These are phyloP conservation scores for Acanthamoeba divionensis DNA, from an alignment of 208 protist genomes.

Conservation along the genomic window DNA sequence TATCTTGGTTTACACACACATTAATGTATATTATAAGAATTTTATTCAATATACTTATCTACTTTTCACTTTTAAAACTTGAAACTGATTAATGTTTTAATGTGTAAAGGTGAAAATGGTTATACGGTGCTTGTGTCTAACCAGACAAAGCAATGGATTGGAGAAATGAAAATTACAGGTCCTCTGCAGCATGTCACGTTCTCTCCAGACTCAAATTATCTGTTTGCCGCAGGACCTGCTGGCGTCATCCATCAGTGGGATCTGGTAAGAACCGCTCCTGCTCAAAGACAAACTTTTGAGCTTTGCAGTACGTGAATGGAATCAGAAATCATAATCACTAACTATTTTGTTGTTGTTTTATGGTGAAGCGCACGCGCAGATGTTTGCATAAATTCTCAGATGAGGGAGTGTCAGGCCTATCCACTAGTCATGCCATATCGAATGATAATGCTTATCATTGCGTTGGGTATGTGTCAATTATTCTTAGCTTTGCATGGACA, in stretches of 20 bases:
- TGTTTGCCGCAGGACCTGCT: not conserved
- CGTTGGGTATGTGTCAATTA: not conserved
- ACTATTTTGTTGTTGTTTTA: too few species aligned
- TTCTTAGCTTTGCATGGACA: too few species aligned
- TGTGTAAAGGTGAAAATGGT: too few species aligned
- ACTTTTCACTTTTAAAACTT: too few species aligned
- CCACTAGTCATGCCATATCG: not conserved
- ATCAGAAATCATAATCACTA: too few species aligned
- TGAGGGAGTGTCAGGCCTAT: not conserved
- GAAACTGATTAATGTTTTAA: too few species aligned
- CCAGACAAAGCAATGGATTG: constrained; percentile 44
- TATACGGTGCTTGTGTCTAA: constrained; percentile 51
- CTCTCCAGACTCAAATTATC: not conserved
- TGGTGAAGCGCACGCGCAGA: not conserved
- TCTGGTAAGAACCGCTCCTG: too few species aligned
- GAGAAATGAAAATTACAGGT: not conserved
- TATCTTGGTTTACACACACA: too few species aligned
- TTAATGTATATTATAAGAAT: too few species aligned
- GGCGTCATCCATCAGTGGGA: constrained; percentile 33
- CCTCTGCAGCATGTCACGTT: not conserved
- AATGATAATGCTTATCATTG: not conserved
- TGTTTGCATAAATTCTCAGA: constrained; percentile 23
- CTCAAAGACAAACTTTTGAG: too few species aligned
- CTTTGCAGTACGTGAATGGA: too few species aligned
- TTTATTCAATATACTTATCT: too few species aligned